phyloP scores from a whole-genome alignment of 1,139 yeast genomes.

The Saccharomyces hybrid region DNA sequence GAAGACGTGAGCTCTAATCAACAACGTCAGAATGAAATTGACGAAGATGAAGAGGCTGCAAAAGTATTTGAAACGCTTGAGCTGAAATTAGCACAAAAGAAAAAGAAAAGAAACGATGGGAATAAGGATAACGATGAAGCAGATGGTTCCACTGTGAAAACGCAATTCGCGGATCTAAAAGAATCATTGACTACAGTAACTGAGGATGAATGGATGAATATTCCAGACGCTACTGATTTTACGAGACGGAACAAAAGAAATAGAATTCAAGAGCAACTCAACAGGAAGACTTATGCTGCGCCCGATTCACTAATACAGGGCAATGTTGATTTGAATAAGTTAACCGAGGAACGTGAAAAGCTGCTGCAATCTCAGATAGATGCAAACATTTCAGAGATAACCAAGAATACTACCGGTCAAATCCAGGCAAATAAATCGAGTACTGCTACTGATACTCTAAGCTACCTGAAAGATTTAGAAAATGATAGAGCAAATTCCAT shows the following conservation, averaged over 20 bases:
- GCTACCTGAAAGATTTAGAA: slow-evolving; percentile 37
- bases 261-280: slow-evolving; percentile 54
- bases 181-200: slow-evolving; percentile 52
- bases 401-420: neutral
- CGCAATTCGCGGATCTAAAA: slow-evolving; percentile 55
- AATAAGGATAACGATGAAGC: slow-evolving; percentile 17
- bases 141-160: slow-evolving; percentile 26
- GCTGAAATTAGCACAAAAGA: slow-evolving; percentile 38
- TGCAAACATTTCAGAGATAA: slow-evolving; percentile 22
- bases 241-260: slow-evolving; percentile 73
- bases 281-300: slow-evolving; percentile 70
- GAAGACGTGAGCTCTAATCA: slow-evolving; percentile 24
- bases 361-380: slow-evolving; percentile 35
- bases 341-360: slow-evolving; percentile 34
- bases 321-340: slow-evolving; percentile 30
- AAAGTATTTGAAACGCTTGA: slow-evolving; percentile 61
- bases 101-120: slow-evolving; percentile 24
- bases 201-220: slow-evolving; percentile 65
- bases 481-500: slow-evolving; percentile 1
- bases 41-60: slow-evolving; percentile 60
- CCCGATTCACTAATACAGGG: slow-evolving; percentile 58
- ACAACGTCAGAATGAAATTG: slow-evolving; percentile 33
- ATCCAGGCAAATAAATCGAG: neutral
- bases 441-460: slow-evolving; percentile 31
- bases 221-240: slow-evolving; percentile 87